phyloP scores from a whole-genome alignment of 2,329 filamentous ascomycete genomes.

The Epichloe scottii region DNA sequence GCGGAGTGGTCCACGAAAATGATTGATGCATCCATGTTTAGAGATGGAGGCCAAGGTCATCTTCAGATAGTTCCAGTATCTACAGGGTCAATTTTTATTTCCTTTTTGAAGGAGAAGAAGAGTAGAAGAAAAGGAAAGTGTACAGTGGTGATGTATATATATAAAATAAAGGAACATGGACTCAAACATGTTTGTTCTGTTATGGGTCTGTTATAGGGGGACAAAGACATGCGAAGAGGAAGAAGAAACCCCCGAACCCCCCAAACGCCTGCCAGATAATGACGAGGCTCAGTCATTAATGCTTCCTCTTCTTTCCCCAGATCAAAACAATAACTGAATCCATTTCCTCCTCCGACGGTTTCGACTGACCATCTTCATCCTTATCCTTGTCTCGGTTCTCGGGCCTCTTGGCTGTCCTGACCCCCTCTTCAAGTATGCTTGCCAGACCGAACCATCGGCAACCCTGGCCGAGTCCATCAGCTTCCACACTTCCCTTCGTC shows the following conservation, averaged over 20 bases:
- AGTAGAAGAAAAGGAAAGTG: too few relatives aligned
- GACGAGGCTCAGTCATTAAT: neutral
- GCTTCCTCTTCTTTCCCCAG: slow-evolving; percentile 17
- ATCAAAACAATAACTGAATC: slow-evolving; percentile 30
- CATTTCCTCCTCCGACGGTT: slow-evolving; percentile 12
- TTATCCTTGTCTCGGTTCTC: slow-evolving; percentile 11
- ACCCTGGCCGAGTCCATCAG: slow-evolving; percentile 26
- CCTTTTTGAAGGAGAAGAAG: too few relatives aligned
- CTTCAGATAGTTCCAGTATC: neutral
- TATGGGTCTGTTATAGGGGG: too few relatives aligned
- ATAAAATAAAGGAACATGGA: too few relatives aligned
- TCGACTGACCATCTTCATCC: too few relatives aligned
- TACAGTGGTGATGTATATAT: too few relatives aligned
- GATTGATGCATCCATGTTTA: neutral
- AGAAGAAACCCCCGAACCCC: neutral
- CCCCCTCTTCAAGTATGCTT: slow-evolving; percentile 30
- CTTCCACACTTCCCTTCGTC: slow-evolving; percentile 25
- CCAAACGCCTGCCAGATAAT: neutral
- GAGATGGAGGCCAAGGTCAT: neutral
- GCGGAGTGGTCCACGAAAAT: slow-evolving; percentile 6
- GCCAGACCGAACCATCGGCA: slow-evolving; percentile 28
- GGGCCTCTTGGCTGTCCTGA: slow-evolving; percentile 5
- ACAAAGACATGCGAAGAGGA: neutral
- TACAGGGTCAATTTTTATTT: too few relatives aligned
- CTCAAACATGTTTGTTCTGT: too few relatives aligned